Conservation (phyloP, 2,329 filamentous ascomycete genomes). For the Conoideocrella luteorostrata region DNA sequence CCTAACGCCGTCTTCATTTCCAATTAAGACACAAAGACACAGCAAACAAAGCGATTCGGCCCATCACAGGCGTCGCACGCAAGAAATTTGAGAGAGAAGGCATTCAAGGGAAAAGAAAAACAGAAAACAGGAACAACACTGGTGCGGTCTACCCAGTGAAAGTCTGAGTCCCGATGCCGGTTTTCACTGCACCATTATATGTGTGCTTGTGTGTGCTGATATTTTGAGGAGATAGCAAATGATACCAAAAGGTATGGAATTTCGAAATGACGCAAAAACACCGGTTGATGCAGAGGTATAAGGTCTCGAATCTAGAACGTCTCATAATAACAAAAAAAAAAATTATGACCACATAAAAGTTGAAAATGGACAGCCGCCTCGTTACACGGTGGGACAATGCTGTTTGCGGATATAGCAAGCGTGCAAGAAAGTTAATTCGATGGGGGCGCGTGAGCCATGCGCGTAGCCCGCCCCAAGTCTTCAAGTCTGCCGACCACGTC, state of each 20-base stretch:
- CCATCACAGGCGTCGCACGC: not conserved
- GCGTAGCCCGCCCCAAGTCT: too few relatives aligned
- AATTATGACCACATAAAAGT: conserved; percentile 8
- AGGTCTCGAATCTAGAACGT: conserved; percentile 17
- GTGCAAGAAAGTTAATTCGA: not conserved
- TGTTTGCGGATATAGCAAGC: not conserved
- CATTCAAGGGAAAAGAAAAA: conserved; percentile 4
- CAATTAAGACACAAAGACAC: conserved; percentile 6
- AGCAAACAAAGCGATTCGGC: not conserved
- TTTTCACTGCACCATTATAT: not conserved
- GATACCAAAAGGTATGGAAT: conserved; percentile 8
- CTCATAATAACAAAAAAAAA: conserved; percentile 9
- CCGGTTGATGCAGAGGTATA: conserved; percentile 19
- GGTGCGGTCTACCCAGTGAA: not conserved
- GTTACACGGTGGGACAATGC: conserved; percentile 4
- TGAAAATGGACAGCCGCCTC: conserved; percentile 5
- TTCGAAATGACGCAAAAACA: conserved; percentile 18
- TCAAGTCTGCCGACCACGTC: not conserved
- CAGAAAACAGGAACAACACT: not conserved
- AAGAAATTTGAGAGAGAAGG: conserved; percentile 6
- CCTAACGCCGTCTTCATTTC: conserved; percentile 11
- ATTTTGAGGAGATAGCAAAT: not conserved
- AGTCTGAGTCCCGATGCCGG: not conserved
- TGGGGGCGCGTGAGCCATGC: too few relatives aligned
- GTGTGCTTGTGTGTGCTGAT: not conserved